Conservation (phyloP, 2,329 filamentous ascomycete species). For the Claviceps sorghi region DNA sequence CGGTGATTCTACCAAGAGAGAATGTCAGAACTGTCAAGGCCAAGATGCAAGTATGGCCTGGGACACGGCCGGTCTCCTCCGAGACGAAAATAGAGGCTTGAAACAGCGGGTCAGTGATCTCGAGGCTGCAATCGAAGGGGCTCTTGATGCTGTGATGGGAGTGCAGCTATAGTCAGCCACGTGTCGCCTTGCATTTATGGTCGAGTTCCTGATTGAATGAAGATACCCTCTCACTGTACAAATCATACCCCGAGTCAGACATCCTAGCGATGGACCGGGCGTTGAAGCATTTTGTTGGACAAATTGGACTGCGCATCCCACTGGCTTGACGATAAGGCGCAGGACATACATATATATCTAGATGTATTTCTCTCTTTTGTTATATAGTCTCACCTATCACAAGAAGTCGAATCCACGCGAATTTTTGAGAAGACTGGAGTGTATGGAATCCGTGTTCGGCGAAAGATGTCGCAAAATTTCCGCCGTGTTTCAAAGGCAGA, state of each 20-base stretch:
- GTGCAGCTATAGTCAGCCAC: constrained; percentile 13
- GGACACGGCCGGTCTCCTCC: constrained; percentile 47
- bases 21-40: constrained; percentile 44
- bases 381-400: neutral
- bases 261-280: neutral
- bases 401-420: neutral
- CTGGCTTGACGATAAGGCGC: neutral
- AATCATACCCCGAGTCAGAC: neutral
- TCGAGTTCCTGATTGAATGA: neutral
- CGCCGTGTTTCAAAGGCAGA: too few species aligned
- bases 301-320: neutral
- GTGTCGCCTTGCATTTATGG: neutral
- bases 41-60: constrained; percentile 45
- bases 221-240: neutral
- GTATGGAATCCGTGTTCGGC: neutral
- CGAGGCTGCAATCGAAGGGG: constrained; percentile 45
- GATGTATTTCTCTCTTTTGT: neutral
- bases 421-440: neutral
- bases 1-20: constrained; percentile 17
- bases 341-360: neutral
- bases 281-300: neutral
- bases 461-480: too few species aligned
- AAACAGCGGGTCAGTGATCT: constrained; percentile 45
- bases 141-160: constrained; percentile 44
- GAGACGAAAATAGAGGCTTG: constrained; percentile 47